Evolutionary conservation across 2,329 filamentous ascomycete species (phyloP).

Genomic region (Botrytis medusae): DNA sequence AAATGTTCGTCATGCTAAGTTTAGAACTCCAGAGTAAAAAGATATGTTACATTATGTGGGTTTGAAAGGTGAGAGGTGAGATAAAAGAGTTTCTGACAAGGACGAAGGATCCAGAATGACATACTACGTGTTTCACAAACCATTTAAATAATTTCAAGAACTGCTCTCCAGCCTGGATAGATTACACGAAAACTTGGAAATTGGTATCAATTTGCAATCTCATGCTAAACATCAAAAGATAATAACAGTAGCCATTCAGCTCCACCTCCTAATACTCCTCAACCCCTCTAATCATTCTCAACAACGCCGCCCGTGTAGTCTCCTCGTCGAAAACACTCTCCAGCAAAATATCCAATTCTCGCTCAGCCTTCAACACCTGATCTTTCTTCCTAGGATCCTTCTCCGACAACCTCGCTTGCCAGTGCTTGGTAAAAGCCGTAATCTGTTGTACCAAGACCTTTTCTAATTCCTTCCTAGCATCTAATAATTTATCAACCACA

Average conservation of each 20-base stretch:
- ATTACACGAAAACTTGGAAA: not conserved
- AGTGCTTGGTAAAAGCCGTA: constrained; percentile 61
- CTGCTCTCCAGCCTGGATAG: no score
- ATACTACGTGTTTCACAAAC: not conserved
- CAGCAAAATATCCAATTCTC: constrained; percentile 57
- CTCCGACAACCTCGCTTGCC: constrained; percentile 51
- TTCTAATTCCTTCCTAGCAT: constrained; percentile 65
- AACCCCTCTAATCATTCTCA: constrained; percentile 38
- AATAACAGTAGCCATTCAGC: not conserved
- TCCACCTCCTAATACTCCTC: constrained; percentile 2
- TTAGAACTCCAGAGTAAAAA: no score
- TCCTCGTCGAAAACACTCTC: constrained; percentile 51
- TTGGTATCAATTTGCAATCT: not conserved
- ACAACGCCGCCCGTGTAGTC: constrained; percentile 38
- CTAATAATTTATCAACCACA: constrained; percentile 47
- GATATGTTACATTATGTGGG: not conserved
- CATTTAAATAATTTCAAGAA: not conserved
- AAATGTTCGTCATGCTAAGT: no score
- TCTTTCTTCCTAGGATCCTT: constrained; percentile 45
- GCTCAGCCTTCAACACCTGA: constrained; percentile 53
- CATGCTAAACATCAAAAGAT: not conserved
- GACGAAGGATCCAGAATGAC: not conserved
- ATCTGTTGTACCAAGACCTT: constrained; percentile 62
- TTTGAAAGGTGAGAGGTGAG: not conserved
- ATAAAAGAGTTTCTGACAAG: not conserved